phyloP scores from a whole-genome alignment of 192 early-diverging fungal genomes.

The Podochytrium sp. region DNA sequence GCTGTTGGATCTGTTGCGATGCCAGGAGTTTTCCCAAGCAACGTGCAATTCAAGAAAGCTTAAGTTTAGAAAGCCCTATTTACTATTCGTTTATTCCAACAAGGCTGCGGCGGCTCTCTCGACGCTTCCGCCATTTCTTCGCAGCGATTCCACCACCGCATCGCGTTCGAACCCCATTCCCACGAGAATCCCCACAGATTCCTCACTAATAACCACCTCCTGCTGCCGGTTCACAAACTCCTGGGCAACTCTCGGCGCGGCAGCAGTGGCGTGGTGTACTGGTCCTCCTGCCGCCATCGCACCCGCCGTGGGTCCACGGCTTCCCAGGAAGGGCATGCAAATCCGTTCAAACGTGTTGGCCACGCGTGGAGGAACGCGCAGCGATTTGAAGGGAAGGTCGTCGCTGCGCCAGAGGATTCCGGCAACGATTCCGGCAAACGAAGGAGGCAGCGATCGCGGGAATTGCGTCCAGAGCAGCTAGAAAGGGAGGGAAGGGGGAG shows the following conservation, averaged over 20 bases:
- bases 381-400: slow-evolving; percentile 20
- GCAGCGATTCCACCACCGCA: slow-evolving; percentile 15
- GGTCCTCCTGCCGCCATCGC: not conserved
- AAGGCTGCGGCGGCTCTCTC: slow-evolving; percentile 23
- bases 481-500: not conserved
- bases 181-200: slow-evolving; percentile 24
- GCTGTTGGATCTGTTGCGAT: too few relatives aligned
- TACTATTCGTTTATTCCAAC: not conserved
- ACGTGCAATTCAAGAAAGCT: slow-evolving; percentile 2
- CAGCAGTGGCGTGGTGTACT: not conserved
- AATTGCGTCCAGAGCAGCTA: slow-evolving; percentile 31
- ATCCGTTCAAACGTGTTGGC: not conserved
- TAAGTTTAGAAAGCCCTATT: too few relatives aligned
- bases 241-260: slow-evolving; percentile 2
- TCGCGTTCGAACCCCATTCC: slow-evolving; percentile 36
- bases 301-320: slow-evolving; percentile 8
- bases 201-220: slow-evolving; percentile 21
- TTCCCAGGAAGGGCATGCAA: slow-evolving; percentile 24
- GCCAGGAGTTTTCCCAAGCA: not conserved
- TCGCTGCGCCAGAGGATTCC: slow-evolving; percentile 33
- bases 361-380: slow-evolving; percentile 30
- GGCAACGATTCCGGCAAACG: slow-evolving; percentile 34
- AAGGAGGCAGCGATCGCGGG: slow-evolving; percentile 33
- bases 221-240: not conserved
- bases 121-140: slow-evolving; percentile 20